Conservation (phyloP, 129 eudicot genomes). For the Flaveria sonorensis region DNA sequence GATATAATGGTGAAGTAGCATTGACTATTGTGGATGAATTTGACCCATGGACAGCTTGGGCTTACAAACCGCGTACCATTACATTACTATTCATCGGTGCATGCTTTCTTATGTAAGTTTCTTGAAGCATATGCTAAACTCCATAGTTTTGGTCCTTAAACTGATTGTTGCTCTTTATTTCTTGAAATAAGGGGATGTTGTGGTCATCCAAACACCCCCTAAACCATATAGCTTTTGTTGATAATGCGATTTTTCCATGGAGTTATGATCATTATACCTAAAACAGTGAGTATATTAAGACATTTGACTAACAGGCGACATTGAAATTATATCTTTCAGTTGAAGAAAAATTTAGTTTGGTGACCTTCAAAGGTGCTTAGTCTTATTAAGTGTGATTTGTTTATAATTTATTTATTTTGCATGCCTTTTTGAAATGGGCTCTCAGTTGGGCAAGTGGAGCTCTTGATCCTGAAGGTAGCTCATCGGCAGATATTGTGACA, state of each 20-base stretch:
- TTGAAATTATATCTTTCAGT: background rate
- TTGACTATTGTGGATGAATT: constrained; percentile 62
- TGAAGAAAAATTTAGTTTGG: background rate
- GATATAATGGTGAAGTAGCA: constrained; percentile 61
- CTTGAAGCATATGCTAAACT: background rate
- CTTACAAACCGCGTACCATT: constrained; percentile 91
- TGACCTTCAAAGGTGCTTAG: constrained; percentile 3
- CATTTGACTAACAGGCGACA: background rate
- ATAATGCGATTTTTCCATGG: no score
- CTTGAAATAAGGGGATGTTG: background rate
- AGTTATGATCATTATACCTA: no score
- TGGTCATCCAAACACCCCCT: background rate
- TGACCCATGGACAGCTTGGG: constrained; percentile 99
- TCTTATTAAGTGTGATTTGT: background rate
- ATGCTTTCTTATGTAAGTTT: constrained; percentile 89
- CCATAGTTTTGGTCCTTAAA: background rate
- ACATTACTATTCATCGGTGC: constrained; percentile 88
- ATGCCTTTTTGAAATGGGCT: constrained; percentile 27
- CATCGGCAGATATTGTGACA: constrained; percentile 56
- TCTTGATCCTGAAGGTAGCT: constrained; percentile 70
- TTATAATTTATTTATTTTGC: constrained; percentile 3
- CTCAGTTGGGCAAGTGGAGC: constrained; percentile 97
- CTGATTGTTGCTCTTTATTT: background rate
- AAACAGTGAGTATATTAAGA: no score
- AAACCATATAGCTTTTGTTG: no score